Base-by-base conservation (phyloP, 192 early-diverging fungal species). In the Phycomyces nitens region DNA sequence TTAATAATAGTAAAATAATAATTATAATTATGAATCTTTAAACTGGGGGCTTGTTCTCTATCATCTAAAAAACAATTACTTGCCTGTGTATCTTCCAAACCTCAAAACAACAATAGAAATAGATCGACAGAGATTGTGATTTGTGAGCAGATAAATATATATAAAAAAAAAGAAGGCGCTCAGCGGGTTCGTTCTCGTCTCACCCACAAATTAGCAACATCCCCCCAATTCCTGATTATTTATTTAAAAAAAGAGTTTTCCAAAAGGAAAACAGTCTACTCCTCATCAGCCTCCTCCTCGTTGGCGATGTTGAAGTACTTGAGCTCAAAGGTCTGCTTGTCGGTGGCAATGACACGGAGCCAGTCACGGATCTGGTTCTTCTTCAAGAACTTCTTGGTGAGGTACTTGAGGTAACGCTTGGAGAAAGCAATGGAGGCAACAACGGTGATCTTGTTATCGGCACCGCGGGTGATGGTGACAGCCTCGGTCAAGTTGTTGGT, bases 321-420 rank as follows among this genome's bases (percentile, higher is more conserved):
- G 81, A 99, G 89, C 84, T 94, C 88, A 87, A 95, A 99, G 65
- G 92, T 83, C 65, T 81, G 77, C 89, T 94, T 94, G 86, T 79
- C 75, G 68, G 84, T 79, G 72, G 93, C 82, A 77, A 97, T 84
- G 74, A 98, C 97, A 81, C 97, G 95, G 75, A 99, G 83, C 89
- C 90, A 98, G 85, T 99, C 97, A 77, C 93, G 89, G 82, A 99
- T 90, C 78, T 90, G 86, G 88, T 97, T 83, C 92, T 99, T 96
- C 93, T 99, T 99, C 82, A 99, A 85, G 92, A 94, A 99, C 88
- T 96, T 96, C 92, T 99, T 99, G 84, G 97, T 93, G 58, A 99
- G 89, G 90, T 99, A 99, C 92, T 99, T 99, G 81, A 98, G 80
- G 91, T 99, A 99, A 70, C 95, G 91, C 90, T 99, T 99, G 76